Percentiles rank a stretch among this genome's conserved stretches.
phyloP scores from a whole-genome alignment of 768 basidiomycete genomes.

The Tephrocybe sp. region DNA sequence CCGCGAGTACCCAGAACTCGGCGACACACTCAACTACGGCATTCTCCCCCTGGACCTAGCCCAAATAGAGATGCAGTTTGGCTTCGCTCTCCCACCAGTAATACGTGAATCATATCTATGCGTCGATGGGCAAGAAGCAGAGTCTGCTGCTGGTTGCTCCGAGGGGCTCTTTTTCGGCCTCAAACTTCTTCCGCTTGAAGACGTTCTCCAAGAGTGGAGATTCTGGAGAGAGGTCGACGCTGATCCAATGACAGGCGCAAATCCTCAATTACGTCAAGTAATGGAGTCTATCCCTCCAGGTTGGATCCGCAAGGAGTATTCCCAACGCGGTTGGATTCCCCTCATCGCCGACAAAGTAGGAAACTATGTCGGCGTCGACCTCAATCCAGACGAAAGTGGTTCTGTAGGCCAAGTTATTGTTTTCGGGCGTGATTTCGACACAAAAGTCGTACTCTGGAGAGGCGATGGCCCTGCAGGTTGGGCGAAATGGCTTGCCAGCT shows the following conservation, averaged over 20 bases:
- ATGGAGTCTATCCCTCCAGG: conserved; percentile 90
- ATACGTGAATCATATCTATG: conserved; percentile 89
- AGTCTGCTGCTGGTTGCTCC: conserved; percentile 81
- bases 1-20: conserved; percentile 89
- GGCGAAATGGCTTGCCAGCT: conserved; percentile 90
- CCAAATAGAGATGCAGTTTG: conserved; percentile 80
- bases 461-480: conserved; percentile 91
- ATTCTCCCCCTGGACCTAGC: conserved; percentile 78
- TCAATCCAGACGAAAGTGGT: conserved; percentile 80
- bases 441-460: conserved; percentile 91
- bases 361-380: conserved; percentile 95
- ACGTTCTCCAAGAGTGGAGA: conserved; percentile 91
- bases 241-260: conserved; percentile 83
- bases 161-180: conserved; percentile 96
- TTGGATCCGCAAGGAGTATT: conserved; percentile 89
- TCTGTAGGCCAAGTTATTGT: conserved; percentile 91
- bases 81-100: conserved; percentile 76
- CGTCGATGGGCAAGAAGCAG: conserved; percentile 92
- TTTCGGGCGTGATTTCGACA: conserved; percentile 98
- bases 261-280: conserved; percentile 60
- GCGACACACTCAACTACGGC: conserved; percentile 93
- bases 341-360: conserved; percentile 91
- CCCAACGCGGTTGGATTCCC: conserved; percentile 95
- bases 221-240: conserved; percentile 95
- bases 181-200: conserved; percentile 87